Evolutionary conservation across 192 early-diverging fungal species (phyloP).

Genomic region (Paraglomus occultum): DNA sequence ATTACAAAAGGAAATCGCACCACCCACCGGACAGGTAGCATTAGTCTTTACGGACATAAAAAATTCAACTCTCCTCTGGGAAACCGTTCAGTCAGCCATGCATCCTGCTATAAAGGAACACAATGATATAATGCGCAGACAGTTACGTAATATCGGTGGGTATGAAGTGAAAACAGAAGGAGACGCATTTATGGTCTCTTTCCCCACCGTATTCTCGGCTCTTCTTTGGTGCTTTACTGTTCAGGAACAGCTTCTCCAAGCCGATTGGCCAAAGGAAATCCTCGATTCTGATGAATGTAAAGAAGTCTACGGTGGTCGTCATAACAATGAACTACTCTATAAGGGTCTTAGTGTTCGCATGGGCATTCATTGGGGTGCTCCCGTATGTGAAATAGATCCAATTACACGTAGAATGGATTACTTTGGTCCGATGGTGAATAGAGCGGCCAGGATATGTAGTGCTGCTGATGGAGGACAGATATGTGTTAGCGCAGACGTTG

Average conservation of each 20-base stretch:
- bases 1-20: constrained; percentile 67
- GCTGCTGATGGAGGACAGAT: constrained; percentile 91
- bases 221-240: constrained; percentile 87
- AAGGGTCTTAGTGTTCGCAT: constrained; percentile 88
- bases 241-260: constrained; percentile 73
- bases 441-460: constrained; percentile 76
- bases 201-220: constrained; percentile 76
- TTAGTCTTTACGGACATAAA: constrained; percentile 95
- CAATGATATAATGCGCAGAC: constrained; percentile 77
- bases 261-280: constrained; percentile 88
- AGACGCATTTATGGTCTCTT: constrained; percentile 92
- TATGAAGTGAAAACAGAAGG: constrained; percentile 97
- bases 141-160: constrained; percentile 77
- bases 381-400: constrained; percentile 84
- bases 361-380: constrained; percentile 89
- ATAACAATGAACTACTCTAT: constrained; percentile 64
- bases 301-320: constrained; percentile 62
- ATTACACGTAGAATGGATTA: constrained; percentile 94
- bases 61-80: constrained; percentile 92
- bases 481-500: constrained; percentile 82
- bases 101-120: constrained; percentile 83
- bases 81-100: constrained; percentile 81
- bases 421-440: constrained; percentile 93
- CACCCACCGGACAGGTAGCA: constrained; percentile 78
- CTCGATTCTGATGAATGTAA: constrained; percentile 73